Percentiles rank a stretch among this genome's conserved stretches.
Conservation (phyloP, 1,284 basidiomycete species). For the Malassezia brasiliensis region DNA sequence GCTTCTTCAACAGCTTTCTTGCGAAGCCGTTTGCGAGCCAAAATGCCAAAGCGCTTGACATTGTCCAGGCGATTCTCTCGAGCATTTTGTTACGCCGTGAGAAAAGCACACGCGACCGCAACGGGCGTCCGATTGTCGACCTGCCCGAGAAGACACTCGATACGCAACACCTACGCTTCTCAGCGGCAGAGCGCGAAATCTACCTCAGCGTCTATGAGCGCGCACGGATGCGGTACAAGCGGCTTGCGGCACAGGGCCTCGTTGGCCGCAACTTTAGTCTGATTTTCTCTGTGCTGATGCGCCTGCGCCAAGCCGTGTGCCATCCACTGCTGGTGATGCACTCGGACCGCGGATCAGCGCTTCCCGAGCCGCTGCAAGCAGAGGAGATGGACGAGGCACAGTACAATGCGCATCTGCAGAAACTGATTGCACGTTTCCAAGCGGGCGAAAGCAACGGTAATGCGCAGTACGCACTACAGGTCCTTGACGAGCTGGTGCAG, state of each 20-base stretch:
- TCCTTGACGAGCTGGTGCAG: conserved; percentile 23
- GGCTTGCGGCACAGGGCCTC: conserved; percentile 31
- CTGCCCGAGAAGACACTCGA: conserved; percentile 71
- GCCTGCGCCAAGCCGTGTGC: conserved; percentile 50
- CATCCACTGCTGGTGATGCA: conserved; percentile 49
- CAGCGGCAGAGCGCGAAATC: conserved; percentile 42
- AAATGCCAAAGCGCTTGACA: conserved; percentile 38
- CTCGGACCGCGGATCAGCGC: conserved; percentile 15
- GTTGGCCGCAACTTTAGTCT: conserved; percentile 46
- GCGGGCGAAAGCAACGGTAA: conserved; percentile 8
- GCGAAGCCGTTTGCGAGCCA: conserved; percentile 42
- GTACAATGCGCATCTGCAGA: conserved; percentile 22
- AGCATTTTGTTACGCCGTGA: conserved; percentile 68
- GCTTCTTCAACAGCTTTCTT: conserved; percentile 46
- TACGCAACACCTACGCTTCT: conserved; percentile 30
- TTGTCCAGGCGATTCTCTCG: conserved; percentile 43
- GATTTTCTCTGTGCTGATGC: conserved; percentile 50
- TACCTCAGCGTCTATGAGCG: conserved; percentile 47
- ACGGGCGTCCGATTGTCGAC: conserved; percentile 80
- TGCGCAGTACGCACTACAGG: conserved; percentile 19
- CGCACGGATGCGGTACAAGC: conserved; percentile 36
- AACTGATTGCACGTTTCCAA: conserved; percentile 30
- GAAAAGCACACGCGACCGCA: conserved; percentile 76
- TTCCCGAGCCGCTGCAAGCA: conserved; percentile 1
- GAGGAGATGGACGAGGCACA: conserved; percentile 18